A percentile compares a stretch with the other conserved stretches of the same genome.
Conservation (phyloP, 306 rosid species). For the Vigna nakashimae region DNA sequence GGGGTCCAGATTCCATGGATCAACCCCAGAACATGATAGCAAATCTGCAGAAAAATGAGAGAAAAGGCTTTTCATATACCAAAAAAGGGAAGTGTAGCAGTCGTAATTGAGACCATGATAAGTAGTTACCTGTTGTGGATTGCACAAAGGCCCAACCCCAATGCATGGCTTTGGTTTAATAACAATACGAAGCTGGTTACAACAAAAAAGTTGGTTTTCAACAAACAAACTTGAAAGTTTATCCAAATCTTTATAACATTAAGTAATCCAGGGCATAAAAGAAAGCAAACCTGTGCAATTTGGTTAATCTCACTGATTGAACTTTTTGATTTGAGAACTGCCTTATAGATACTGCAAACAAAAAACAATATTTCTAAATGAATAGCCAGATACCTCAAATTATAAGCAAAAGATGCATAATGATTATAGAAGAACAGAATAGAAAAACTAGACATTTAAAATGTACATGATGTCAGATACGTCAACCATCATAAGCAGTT, state of each 20-base stretch:
- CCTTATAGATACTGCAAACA: slow-evolving; percentile 77
- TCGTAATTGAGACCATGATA: slow-evolving; percentile 28
- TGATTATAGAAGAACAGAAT: slow-evolving; percentile 14
- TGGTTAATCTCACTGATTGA: slow-evolving; percentile 88
- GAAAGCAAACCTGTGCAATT: slow-evolving; percentile 87
- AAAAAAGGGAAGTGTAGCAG: slow-evolving; percentile 37
- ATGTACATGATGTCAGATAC: slow-evolving; percentile 30
- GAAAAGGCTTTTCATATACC: slow-evolving; percentile 21
- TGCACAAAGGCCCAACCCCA: slow-evolving; percentile 91
- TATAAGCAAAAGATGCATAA: slow-evolving; percentile 31
- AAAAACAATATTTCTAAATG: slow-evolving; percentile 41
- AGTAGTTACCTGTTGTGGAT: slow-evolving; percentile 78
- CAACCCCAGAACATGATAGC: slow-evolving; percentile 95
- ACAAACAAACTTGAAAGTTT: slow-evolving; percentile 48
- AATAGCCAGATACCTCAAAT: slow-evolving; percentile 32
- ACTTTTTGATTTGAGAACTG: slow-evolving; percentile 82
- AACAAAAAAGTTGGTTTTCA: slow-evolving; percentile 45
- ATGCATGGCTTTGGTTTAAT: slow-evolving; percentile 82
- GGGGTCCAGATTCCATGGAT: slow-evolving; percentile 99
- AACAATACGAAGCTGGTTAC: slow-evolving; percentile 84
- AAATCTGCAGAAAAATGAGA: slow-evolving; percentile 68
- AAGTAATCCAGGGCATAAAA: slow-evolving; percentile 39
- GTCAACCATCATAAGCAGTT: slow-evolving; percentile 33
- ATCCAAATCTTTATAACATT: slow-evolving; percentile 34
- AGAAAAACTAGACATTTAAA: slow-evolving; percentile 27